A percentile compares a stretch with the other conserved stretches of the same genome.
Conservation (phyloP, 2,329 filamentous ascomycete species). For the Nannizziopsis arthrosporioides region DNA sequence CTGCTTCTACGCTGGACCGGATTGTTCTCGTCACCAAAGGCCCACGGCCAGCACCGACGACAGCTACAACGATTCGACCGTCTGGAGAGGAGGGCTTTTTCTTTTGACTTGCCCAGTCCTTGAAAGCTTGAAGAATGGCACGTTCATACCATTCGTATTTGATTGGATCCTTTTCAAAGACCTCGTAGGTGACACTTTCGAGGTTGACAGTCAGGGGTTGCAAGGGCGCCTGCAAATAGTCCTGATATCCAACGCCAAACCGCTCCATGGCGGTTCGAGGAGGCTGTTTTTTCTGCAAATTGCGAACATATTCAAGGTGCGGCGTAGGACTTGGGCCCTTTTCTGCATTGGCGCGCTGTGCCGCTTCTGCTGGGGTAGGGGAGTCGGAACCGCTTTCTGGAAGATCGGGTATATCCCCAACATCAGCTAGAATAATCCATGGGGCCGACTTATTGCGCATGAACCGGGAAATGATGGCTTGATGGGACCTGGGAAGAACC, state of each 20-base stretch:
- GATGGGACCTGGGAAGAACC: constrained; percentile 47
- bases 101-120: constrained; percentile 60
- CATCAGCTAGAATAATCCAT: constrained; percentile 50
- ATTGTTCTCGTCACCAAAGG: constrained; percentile 82
- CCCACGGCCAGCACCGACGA: constrained; percentile 85
- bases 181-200: constrained; percentile 94
- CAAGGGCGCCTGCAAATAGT: constrained; percentile 88
- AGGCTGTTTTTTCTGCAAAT: constrained; percentile 72
- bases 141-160: constrained; percentile 95
- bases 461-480: constrained; percentile 45
- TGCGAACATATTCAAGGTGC: constrained; percentile 69
- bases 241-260: constrained; percentile 66
- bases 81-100: constrained; percentile 63
- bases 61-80: constrained; percentile 69
- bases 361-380: constrained; percentile 60
- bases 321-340: constrained; percentile 47
- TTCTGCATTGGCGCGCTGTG: constrained; percentile 31
- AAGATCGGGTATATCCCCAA: constrained; percentile 42
- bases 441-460: constrained; percentile 47
- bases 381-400: constrained; percentile 14
- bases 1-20: constrained; percentile 62
- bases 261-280: constrained; percentile 51
- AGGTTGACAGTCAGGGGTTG: constrained; percentile 93
- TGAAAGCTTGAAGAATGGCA: constrained; percentile 68
- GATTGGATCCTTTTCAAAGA: constrained; percentile 95